phyloP scores from a whole-genome alignment of 2,329 filamentous ascomycete genomes.

The Cladosporium sp. region DNA sequence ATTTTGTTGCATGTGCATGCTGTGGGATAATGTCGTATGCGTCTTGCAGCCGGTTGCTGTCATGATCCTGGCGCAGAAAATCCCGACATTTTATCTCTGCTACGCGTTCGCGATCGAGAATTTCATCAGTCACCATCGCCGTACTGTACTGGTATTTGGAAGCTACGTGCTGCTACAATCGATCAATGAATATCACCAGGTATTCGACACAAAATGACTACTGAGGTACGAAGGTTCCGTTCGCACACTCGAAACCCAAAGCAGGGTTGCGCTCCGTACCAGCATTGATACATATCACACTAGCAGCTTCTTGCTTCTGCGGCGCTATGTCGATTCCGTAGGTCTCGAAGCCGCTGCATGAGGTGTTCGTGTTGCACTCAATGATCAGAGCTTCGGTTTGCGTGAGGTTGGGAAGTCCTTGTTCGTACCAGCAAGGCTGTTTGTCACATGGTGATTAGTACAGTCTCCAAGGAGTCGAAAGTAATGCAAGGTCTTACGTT shows the following conservation, averaged over 20 bases:
- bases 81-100: no score
- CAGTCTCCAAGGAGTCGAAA: no score
- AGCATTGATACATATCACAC: conserved; percentile 22
- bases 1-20: no score
- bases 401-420: conserved; percentile 34
- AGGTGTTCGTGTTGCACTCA: conserved; percentile 39
- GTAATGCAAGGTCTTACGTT: conserved; percentile 18
- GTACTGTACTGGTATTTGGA: no score
- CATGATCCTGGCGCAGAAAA: no score
- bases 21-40: no score
- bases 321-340: conserved; percentile 22
- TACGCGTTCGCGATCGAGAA: no score
- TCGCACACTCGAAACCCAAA: conserved; percentile 22
- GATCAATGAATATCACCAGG: no score
- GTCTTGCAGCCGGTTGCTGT: no score
- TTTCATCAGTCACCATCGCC: no score
- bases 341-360: conserved; percentile 31
- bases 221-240: conserved; percentile 20
- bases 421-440: conserved; percentile 43
- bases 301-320: conserved; percentile 17
- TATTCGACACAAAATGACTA: no score
- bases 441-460: neutral
- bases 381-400: conserved; percentile 42
- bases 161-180: no score
- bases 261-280: conserved; percentile 20